A percentile compares a stretch with the other conserved stretches of the same genome.
phyloP scores from a whole-genome alignment of 805 yeast genomes.

The Kodamaea leandrae region DNA sequence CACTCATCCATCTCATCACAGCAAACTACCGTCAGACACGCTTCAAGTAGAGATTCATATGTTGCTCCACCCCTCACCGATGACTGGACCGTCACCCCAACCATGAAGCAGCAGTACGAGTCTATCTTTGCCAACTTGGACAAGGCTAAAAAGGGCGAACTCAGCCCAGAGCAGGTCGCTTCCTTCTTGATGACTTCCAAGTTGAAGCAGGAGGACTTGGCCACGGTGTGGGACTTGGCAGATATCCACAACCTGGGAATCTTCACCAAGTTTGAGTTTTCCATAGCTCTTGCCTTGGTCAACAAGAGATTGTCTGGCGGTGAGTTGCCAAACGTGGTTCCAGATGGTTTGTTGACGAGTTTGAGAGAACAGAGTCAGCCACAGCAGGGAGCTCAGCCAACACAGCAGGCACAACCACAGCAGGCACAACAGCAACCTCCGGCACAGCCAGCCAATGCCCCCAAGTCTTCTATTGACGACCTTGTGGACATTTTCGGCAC shows the following conservation, averaged over 20 bases:
- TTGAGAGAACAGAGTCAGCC: conserved; percentile 12
- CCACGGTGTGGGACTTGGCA: conserved; percentile 91
- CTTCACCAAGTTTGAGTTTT: conserved; percentile 78
- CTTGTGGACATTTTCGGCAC: conserved; percentile 50
- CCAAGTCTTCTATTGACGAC: conserved; percentile 61
- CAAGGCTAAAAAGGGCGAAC: conserved; percentile 54
- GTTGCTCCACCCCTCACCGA: conserved; percentile 23
- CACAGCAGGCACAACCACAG: conserved; percentile 13
- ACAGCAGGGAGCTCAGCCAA: conserved; percentile 6
- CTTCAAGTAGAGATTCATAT: conserved; percentile 17
- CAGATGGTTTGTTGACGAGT: conserved; percentile 53
- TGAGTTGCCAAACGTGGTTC: conserved; percentile 75
- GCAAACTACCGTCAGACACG: conserved; percentile 35
- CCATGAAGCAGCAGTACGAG: conserved; percentile 75
- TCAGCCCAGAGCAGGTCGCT: conserved; percentile 81
- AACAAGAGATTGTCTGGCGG: conserved; percentile 79
- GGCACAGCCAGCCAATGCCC: conserved; percentile 25
- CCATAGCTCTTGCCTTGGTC: conserved; percentile 90
- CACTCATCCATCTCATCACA: conserved; percentile 33
- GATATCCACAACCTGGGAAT: conserved; percentile 84
- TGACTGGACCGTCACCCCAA: conserved; percentile 69
- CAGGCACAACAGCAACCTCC: not conserved
- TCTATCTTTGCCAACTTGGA: conserved; percentile 77
- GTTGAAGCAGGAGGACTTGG: conserved; percentile 78
- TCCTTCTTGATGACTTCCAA: conserved; percentile 86